phyloP scores from a whole-genome alignment of 2,329 filamentous ascomycete genomes.

The Cladosporium phlei region DNA sequence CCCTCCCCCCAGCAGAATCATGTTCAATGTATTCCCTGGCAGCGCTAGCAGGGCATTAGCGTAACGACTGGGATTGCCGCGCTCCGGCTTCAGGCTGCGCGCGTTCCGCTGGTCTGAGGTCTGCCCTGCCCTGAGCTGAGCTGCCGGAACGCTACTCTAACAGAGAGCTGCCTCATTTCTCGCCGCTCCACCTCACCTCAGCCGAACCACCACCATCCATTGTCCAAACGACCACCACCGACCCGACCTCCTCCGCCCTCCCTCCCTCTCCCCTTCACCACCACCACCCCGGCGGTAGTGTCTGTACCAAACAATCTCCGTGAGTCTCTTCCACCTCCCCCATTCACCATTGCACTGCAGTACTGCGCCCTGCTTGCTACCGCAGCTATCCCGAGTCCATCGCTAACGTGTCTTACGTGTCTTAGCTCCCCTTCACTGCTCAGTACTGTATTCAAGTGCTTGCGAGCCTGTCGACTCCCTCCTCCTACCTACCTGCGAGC shows the following conservation, averaged over 20 bases:
- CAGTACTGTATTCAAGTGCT: constrained; percentile 1
- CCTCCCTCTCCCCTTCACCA: constrained; percentile 1
- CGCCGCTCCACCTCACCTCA: constrained; percentile 6
- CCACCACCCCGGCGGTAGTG: constrained; percentile 5
- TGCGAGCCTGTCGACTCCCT: not conserved
- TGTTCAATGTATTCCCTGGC: too few relatives aligned
- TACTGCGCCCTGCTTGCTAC: constrained; percentile 7
- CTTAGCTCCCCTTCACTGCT: constrained; percentile 6
- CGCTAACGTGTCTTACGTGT: constrained; percentile 11
- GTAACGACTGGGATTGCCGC: constrained; percentile 13
- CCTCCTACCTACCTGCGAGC: not conserved
- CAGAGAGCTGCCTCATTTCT: constrained; percentile 12
- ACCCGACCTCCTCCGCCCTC: not conserved
- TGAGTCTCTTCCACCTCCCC: not conserved
- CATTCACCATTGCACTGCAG: not conserved
- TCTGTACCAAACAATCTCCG: not conserved
- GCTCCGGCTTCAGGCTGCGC: not conserved
- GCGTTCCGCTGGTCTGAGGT: not conserved
- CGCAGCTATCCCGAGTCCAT: constrained; percentile 5
- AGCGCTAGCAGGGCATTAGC: constrained; percentile 11
- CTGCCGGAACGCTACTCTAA: not conserved
- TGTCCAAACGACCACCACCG: not conserved
- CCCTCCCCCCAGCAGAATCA: too few relatives aligned
- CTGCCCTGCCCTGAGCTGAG: too few relatives aligned
- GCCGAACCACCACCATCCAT: not conserved